A percentile compares a stretch with the other conserved stretches of the same genome.
These are phyloP conservation scores for Saccharomyces hybrid DNA, from an alignment of 1,139 yeast genomes.

Conservation along the genomic window DNA sequence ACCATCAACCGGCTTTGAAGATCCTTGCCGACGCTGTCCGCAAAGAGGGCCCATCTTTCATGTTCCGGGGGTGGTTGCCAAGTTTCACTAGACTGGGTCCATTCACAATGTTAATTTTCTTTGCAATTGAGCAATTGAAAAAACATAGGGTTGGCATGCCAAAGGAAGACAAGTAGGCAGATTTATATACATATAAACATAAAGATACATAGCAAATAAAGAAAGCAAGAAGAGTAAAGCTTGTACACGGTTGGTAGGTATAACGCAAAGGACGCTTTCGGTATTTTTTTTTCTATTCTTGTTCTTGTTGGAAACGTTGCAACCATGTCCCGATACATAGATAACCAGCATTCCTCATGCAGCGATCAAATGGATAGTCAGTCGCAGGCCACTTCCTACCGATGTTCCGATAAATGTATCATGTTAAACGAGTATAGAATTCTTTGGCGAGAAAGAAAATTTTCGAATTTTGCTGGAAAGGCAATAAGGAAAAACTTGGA, in stretches of 20 bases:
- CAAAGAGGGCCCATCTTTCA: conserved; percentile 64
- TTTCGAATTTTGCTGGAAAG: background rate
- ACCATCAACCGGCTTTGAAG: conserved; percentile 41
- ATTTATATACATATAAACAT: background rate
- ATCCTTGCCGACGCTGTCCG: conserved; percentile 52
- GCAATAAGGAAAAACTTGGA: conserved; percentile 1
- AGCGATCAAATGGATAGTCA: background rate
- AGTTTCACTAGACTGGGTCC: conserved; percentile 83
- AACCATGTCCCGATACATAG: background rate
- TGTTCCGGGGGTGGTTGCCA: conserved; percentile 90
- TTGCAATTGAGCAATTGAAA: conserved; percentile 72
- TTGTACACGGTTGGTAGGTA: background rate
- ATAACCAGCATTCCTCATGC: background rate
- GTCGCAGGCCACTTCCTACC: background rate
- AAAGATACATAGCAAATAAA: background rate
- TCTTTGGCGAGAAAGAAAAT: background rate
- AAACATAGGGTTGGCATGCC: conserved; percentile 48
- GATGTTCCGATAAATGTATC: background rate
- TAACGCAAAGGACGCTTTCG: no score
- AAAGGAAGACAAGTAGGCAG: conserved; percentile 4
- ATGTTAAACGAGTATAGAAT: background rate
- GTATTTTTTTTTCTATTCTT: background rate
- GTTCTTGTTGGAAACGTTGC: background rate
- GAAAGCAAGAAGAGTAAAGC: background rate
- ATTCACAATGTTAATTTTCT: conserved; percentile 77